Conservation (phyloP, 2,329 filamentous ascomycete genomes). For the Talaromyces rugulosus region DNA sequence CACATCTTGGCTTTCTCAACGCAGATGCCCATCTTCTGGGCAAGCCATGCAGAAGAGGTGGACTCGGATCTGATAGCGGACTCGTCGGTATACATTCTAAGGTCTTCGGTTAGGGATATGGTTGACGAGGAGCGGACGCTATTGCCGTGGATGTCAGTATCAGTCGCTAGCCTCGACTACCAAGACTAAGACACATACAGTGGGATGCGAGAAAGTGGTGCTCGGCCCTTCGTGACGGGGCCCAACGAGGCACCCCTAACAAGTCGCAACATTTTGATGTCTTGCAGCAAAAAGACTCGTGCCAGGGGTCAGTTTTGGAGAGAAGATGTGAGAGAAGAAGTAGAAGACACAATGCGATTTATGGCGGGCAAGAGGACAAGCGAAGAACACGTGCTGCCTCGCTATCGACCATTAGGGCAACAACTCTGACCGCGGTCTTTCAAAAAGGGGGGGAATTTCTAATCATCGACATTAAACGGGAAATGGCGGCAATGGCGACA, state of each 20-base stretch:
- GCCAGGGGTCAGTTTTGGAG: neutral
- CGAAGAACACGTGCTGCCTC: neutral
- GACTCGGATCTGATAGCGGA: neutral
- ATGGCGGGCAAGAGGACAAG: neutral
- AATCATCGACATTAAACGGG: neutral
- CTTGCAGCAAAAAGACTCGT: neutral
- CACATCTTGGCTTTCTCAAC: neutral
- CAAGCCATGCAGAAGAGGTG: neutral
- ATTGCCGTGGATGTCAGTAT: neutral
- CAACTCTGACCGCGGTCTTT: neutral
- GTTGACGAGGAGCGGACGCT: neutral
- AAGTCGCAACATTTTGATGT: neutral
- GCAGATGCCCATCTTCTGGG: neutral
- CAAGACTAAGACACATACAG: neutral
- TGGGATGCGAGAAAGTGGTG: neutral
- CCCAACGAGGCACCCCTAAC: neutral
- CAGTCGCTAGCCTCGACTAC: neutral
- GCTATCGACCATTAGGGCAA: neutral
- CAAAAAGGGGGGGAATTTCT: too few relatives aligned
- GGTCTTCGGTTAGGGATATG: neutral
- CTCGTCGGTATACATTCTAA: neutral
- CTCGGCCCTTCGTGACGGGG: neutral
- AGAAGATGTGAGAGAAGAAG: neutral
- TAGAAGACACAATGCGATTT: neutral
- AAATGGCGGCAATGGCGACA: neutral